Percentiles rank a stretch among this genome's conserved stretches.
Evolutionary conservation across 129 eudicot genomes (phyloP).

Genomic region (Saposhnikovia divaricata): DNA sequence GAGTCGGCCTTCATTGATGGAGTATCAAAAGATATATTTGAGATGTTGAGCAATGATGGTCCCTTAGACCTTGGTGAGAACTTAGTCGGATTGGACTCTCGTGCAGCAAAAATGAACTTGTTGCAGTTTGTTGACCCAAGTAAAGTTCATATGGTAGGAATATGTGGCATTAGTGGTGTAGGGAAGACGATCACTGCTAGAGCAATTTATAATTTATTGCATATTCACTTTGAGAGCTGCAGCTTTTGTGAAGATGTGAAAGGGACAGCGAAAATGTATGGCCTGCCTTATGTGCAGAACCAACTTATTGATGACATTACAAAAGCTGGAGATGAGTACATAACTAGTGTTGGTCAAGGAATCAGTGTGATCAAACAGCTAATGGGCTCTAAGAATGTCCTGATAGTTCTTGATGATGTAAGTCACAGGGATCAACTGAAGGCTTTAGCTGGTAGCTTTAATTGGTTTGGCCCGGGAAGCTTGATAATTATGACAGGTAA

Average conservation of each 20-base stretch:
- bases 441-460: background rate
- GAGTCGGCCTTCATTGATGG: background rate
- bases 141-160: constrained; percentile 9
- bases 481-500: constrained; percentile 2
- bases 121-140: background rate
- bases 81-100: constrained; percentile 1
- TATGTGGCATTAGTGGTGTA: constrained; percentile 11
- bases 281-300: background rate
- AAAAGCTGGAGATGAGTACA: background rate
- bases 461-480: constrained; percentile 17
- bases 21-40: background rate
- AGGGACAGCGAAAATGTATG: background rate
- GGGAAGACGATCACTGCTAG: constrained; percentile 2
- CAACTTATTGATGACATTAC: constrained; percentile 6
- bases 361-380: background rate
- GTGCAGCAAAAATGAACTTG: background rate
- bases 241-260: constrained; percentile 12
- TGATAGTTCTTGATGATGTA: constrained; percentile 15
- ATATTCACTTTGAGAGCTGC: constrained; percentile 1
- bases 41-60: background rate
- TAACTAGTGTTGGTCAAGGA: constrained; percentile 1
- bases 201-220: background rate
- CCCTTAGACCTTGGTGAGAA: constrained; percentile 6
- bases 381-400: background rate
- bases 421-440: background rate